These are phyloP conservation scores for Aspergillus puulaauensis DNA, from an alignment of 2,329 filamentous ascomycete genomes.

Conservation along the genomic window DNA sequence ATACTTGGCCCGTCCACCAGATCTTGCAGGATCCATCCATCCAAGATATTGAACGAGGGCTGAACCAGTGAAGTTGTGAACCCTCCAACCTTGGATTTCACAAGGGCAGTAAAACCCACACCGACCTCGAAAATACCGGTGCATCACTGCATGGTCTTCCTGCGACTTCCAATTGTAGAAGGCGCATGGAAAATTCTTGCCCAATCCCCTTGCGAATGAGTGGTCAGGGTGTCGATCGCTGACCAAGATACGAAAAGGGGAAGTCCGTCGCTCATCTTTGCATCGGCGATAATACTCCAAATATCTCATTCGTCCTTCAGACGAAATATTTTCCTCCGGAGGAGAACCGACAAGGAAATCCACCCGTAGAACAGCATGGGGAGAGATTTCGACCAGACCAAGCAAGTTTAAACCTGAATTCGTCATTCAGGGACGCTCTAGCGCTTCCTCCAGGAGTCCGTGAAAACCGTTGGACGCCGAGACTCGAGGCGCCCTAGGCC, in stretches of 20 bases:
- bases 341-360: not conserved
- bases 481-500: not conserved
- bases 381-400: not conserved
- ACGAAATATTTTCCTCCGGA: not conserved
- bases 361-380: not conserved
- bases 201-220: not conserved
- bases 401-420: not conserved
- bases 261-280: not conserved
- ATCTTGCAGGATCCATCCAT: not conserved
- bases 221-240: slow-evolving; percentile 1
- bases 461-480: slow-evolving; percentile 5
- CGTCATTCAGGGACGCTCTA: not conserved
- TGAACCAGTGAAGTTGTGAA: not conserved
- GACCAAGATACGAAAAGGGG: slow-evolving; percentile 2
- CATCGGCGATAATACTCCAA: not conserved
- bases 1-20: not conserved
- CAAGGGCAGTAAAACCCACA: not conserved
- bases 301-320: not conserved
- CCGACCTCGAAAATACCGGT: not conserved
- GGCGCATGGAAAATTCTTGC: not conserved
- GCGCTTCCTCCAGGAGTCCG: not conserved
- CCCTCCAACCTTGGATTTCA: not conserved
- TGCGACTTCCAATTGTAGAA: slow-evolving; percentile 1
- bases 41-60: not conserved
- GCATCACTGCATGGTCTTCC: not conserved